Evolutionary conservation across 2,329 filamentous ascomycete genomes (phyloP).

Genomic region (Microsporum ferrugineum): DNA sequence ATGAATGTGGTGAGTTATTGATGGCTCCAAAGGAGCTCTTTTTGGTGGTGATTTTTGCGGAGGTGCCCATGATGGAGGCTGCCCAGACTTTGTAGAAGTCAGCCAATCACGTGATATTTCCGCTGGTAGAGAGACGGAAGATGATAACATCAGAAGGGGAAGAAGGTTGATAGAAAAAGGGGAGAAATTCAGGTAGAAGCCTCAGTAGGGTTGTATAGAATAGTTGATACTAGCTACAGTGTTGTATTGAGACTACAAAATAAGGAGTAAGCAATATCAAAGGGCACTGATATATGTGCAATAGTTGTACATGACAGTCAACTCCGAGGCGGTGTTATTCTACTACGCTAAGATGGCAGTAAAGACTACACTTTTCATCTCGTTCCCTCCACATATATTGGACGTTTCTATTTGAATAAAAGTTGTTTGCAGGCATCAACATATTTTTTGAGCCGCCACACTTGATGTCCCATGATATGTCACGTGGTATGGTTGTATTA

Average conservation of each 20-base stretch:
- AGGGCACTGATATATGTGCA: no score
- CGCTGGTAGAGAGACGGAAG: background rate
- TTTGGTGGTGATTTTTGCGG: conserved; percentile 32
- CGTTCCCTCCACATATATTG: background rate
- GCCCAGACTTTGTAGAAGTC: conserved; percentile 16
- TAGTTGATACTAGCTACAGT: no score
- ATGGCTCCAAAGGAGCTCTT: conserved; percentile 25
- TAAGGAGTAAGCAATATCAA: no score
- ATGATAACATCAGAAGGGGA: background rate
- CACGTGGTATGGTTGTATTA: background rate
- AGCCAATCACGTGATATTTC: conserved; percentile 12
- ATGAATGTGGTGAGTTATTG: conserved; percentile 27
- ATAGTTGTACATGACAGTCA: no score
- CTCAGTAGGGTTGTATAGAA: no score
- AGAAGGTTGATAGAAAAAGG: background rate
- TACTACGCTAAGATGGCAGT: background rate
- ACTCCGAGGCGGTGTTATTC: no score
- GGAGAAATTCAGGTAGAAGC: no score
- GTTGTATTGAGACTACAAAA: no score
- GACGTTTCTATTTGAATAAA: background rate
- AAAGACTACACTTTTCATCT: background rate
- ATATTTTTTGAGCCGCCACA: background rate
- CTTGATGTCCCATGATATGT: background rate
- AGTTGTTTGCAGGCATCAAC: background rate
- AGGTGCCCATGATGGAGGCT: conserved; percentile 30